These are phyloP conservation scores for Pleurotus tuber-regium DNA, from an alignment of 768 basidiomycete species.

Conservation along the genomic window DNA sequence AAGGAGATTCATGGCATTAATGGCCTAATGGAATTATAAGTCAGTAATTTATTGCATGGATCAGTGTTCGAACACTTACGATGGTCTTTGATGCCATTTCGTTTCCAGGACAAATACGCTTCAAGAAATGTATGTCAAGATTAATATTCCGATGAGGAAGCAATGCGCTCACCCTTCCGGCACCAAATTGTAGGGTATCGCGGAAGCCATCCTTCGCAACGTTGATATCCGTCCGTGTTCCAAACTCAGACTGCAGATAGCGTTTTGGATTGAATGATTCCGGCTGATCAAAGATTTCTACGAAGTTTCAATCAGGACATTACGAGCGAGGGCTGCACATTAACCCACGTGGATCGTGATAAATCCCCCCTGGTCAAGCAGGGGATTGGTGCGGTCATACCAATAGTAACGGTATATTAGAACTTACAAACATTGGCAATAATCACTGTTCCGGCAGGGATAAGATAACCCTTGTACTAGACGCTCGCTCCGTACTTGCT, in stretches of 20 bases:
- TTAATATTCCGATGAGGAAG: not conserved
- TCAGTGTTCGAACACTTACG: conserved; percentile 9
- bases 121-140: not conserved
- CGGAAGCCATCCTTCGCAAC: conserved; percentile 12
- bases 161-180: conserved; percentile 14
- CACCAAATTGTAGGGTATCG: conserved; percentile 14
- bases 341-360: not conserved
- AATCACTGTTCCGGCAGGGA: conserved; percentile 12
- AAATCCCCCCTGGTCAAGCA: not conserved
- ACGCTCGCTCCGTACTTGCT: no score
- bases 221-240: conserved; percentile 14
- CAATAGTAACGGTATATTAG: not conserved
- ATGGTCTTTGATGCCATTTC: conserved; percentile 15
- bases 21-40: conserved; percentile 11
- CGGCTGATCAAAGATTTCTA: conserved; percentile 6
- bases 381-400: no score
- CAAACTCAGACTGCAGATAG: conserved; percentile 13
- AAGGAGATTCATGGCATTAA: conserved; percentile 25
- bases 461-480: conserved; percentile 14
- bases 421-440: conserved; percentile 15
- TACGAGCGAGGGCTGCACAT: not conserved
- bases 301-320: not conserved
- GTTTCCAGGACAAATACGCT: conserved; percentile 19
- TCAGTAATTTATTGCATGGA: not conserved
- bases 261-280: conserved; percentile 13